Evolutionary conservation across 352 stramenopile species (phyloP).

Genomic region (Plasmopara muralis): DNA sequence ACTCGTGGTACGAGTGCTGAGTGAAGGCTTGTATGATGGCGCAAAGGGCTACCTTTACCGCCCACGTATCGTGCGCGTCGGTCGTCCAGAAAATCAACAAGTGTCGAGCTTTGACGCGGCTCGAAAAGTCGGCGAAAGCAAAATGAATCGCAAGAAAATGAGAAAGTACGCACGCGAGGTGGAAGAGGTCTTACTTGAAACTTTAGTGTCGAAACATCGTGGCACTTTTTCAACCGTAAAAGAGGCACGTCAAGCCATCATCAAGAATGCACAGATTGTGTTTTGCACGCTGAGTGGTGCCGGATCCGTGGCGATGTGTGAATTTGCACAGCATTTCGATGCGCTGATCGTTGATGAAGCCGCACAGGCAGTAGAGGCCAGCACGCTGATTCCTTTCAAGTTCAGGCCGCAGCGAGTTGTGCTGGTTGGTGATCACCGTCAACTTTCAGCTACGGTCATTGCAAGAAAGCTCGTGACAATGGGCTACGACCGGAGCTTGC

Average conservation of each 20-base stretch:
- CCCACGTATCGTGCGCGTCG: constrained; percentile 66
- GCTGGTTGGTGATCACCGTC: constrained; percentile 93
- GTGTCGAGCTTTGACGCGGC: constrained; percentile 16
- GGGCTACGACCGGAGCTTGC: constrained; percentile 92
- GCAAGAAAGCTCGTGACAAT: constrained; percentile 77
- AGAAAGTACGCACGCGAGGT: constrained; percentile 68
- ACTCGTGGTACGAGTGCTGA: constrained; percentile 60
- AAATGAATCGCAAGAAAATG: constrained; percentile 59
- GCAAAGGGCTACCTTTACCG: constrained; percentile 40
- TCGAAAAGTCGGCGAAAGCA: constrained; percentile 22
- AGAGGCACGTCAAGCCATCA: constrained; percentile 52
- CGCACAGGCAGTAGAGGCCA: constrained; percentile 94
- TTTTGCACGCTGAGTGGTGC: constrained; percentile 83
- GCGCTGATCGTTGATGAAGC: constrained; percentile 97
- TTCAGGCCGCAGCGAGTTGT: constrained; percentile 78
- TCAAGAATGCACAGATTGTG: constrained; percentile 74
- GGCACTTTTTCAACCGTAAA: constrained; percentile 48
- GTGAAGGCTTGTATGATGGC: constrained; percentile 53
- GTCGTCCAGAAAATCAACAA: constrained; percentile 49
- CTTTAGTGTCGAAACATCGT: constrained; percentile 53
- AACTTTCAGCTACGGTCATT: constrained; percentile 97
- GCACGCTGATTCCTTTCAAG: constrained; percentile 95
- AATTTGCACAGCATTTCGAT: constrained; percentile 93
- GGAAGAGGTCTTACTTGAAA: constrained; percentile 67
- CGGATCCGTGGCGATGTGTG: constrained; percentile 70